These are phyloP conservation scores for Verticillium longisporum DNA, from an alignment of 2,329 filamentous ascomycete species.

Conservation along the genomic window DNA sequence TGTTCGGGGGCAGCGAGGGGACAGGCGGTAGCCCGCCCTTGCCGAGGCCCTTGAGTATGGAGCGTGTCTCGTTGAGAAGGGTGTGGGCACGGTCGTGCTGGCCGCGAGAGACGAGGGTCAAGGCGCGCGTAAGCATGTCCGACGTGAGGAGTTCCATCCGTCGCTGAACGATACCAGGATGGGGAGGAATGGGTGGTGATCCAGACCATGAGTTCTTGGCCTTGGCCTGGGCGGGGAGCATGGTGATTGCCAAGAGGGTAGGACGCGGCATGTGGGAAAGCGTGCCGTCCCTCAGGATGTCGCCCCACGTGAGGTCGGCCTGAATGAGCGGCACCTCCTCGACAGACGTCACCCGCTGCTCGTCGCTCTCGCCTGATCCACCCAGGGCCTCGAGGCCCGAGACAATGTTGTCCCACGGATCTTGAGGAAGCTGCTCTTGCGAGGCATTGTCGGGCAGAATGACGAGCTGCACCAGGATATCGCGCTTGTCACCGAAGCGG, in stretches of 20 bases:
- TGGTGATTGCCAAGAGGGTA: conserved; percentile 88
- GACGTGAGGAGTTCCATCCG: conserved; percentile 97
- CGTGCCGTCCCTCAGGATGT: conserved; percentile 84
- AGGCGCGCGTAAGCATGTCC: conserved; percentile 89
- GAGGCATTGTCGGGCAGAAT: conserved; percentile 80
- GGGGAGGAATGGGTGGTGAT: conserved; percentile 82
- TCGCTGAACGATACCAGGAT: conserved; percentile 89
- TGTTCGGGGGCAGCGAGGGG: conserved; percentile 46
- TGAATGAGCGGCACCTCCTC: conserved; percentile 95
- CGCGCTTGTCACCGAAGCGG: conserved; percentile 88
- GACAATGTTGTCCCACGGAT: conserved; percentile 95
- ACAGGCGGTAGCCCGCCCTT: conserved; percentile 92
- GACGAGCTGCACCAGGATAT: conserved; percentile 88
- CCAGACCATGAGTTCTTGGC: conserved; percentile 60
- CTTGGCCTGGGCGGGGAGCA: conserved; percentile 65
- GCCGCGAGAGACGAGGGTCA: conserved; percentile 83
- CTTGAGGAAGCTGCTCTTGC: conserved; percentile 81
- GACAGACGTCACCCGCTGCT: conserved; percentile 74
- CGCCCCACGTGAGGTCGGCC: conserved; percentile 87
- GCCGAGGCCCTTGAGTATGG: conserved; percentile 89
- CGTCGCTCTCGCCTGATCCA: conserved; percentile 78
- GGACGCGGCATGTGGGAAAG: conserved; percentile 81
- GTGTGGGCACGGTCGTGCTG: conserved; percentile 94
- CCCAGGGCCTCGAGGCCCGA: conserved; percentile 91
- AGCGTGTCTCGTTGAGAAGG: conserved; percentile 84